Base-by-base conservation (phyloP, 306 rosid species). In the Elaeagnus macrophylla region DNA sequence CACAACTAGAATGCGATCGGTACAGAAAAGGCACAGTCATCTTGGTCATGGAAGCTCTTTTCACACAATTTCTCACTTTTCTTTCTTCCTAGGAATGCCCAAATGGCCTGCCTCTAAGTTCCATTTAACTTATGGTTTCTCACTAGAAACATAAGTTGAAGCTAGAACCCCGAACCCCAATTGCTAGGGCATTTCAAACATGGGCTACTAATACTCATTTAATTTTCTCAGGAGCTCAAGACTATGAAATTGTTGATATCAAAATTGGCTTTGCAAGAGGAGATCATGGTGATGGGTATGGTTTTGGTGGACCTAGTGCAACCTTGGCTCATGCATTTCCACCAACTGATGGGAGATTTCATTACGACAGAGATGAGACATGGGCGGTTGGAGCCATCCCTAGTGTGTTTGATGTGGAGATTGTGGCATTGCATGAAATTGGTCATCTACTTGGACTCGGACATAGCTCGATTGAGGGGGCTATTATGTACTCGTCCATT, bases 351-450 rank as follows among this genome's bases (percentile, higher is more conserved):
- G 81, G 81, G 40, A 57, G 72, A 60, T 18, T 72, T 6, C 78
- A 76, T 17, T 76, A 13, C 11, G 75, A 76, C 7, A 62, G 60
- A 0, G 77, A 72, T 8, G 81, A 67, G 53, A 0, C 0, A 1
- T 76, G 77, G 77, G 50, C 46, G 0, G 48, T 43, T 9, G 66
- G 68, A 0, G 45, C 48, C 25, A 17, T 2, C 5, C 17, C 47
- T 0, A 50, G n/a, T 14, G 41, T 39, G 7, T 10, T 0, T 47
- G 80, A 76, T n/a, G 14, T 67, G 20, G 65, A 76, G 18, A 61
- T 65, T 0, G 61, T 76, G 42, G 59, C 68, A 7, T 44, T 76
- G 77, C 81, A 76, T 49, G 81, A 76, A 36, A 67, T 71, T 0
- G 81, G 74, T 3, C 77, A 76, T 13, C 12, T 67, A 53, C 39